Percentiles rank a stretch among this genome's conserved stretches.
Conservation (phyloP, 441 rosid species). For the Geranium incanum region DNA sequence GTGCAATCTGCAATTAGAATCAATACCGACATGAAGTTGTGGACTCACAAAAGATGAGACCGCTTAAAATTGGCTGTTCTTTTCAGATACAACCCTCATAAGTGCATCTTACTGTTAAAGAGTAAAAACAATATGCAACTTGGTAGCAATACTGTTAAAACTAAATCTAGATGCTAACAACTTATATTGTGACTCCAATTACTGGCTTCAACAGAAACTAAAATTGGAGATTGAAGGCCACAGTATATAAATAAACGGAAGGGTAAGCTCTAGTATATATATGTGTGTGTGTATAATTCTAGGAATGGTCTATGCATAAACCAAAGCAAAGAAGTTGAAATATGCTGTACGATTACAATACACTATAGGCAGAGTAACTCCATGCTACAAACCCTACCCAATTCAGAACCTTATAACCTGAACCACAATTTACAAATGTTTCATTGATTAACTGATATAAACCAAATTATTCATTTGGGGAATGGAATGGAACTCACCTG, state of each 20-base stretch:
- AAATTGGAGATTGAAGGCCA: neutral
- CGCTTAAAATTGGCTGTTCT: neutral
- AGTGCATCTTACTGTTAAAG: neutral
- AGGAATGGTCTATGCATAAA: too few relatives aligned
- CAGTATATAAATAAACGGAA: neutral
- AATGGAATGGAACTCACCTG: slow-evolving; percentile 42
- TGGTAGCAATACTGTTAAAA: neutral
- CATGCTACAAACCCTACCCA: neutral
- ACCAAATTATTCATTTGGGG: neutral
- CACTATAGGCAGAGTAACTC: neutral
- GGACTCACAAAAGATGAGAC: too few relatives aligned
- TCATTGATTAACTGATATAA: neutral
- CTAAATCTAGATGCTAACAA: too few relatives aligned
- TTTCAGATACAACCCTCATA: neutral
- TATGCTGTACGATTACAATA: neutral
- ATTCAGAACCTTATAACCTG: neutral
- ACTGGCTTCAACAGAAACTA: neutral
- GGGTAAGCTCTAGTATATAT: too few relatives aligned
- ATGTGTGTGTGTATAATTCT: too few relatives aligned
- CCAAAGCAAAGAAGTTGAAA: neutral
- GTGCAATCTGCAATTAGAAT: slow-evolving; percentile 36
- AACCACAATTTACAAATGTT: neutral
- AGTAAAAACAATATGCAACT: neutral
- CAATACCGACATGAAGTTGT: neutral
- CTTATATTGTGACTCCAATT: too few relatives aligned